Evolutionary conservation across 108 stramenopile species (phyloP).

Genomic region (Cyclotella atomus): DNA sequence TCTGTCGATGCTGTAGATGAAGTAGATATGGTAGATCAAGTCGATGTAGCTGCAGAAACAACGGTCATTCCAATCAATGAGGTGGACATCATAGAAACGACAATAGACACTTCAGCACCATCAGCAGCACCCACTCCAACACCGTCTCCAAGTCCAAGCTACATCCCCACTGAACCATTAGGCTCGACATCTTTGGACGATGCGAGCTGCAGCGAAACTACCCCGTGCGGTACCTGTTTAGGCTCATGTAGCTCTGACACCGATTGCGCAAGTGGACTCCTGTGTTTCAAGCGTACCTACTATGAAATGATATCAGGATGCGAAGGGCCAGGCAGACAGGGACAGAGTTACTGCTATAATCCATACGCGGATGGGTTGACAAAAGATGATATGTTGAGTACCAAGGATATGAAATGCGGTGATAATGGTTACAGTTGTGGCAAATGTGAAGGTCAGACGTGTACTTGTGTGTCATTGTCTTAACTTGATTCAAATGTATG

Average conservation of each 20-base stretch:
- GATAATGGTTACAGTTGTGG: constrained; percentile 7
- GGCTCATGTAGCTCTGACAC: constrained; percentile 20
- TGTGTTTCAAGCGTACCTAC: constrained; percentile 17
- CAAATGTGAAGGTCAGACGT: constrained; percentile 19
- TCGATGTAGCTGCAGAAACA: background rate
- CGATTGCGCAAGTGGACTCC: constrained; percentile 19
- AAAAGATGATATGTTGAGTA: constrained; percentile 3
- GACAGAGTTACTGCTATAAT: constrained; percentile 31
- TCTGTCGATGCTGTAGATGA: background rate
- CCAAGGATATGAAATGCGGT: constrained; percentile 13
- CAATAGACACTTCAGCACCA: background rate
- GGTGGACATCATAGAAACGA: background rate
- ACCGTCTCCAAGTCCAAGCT: background rate
- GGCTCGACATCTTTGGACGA: background rate
- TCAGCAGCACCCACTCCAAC: constrained; percentile 8
- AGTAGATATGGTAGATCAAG: background rate
- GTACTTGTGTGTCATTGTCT: too few species aligned
- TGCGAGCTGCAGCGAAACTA: background rate
- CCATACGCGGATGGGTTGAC: constrained; percentile 19
- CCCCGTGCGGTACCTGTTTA: constrained; percentile 8
- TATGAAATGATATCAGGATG: constrained; percentile 24
- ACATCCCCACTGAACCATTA: background rate
- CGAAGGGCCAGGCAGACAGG: constrained; percentile 15
- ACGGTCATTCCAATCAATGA: background rate
- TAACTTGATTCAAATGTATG: background rate